Conservation (phyloP, 352 stramenopile species). For the Phytophthora idaei region DNA sequence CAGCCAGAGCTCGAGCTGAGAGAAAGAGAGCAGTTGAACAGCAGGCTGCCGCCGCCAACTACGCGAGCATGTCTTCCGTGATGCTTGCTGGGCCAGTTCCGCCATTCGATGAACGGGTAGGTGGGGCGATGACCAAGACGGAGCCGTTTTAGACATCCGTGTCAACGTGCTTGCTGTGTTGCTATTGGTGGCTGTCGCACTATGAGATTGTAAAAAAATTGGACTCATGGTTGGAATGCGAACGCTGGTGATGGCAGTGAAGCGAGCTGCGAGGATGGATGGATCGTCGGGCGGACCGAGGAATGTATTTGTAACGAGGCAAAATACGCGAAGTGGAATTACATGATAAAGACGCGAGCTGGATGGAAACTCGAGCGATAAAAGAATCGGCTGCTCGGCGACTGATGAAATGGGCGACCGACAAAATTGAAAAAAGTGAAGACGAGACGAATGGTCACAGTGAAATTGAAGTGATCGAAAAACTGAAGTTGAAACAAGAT, state of each 20-base stretch:
- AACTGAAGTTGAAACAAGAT: conserved; percentile 33
- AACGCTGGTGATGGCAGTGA: conserved; percentile 10
- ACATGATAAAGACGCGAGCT: conserved; percentile 42
- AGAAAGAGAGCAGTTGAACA: conserved; percentile 38
- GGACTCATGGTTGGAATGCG: conserved; percentile 13
- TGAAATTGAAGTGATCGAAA: conserved; percentile 39
- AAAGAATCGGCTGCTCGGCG: conserved; percentile 35
- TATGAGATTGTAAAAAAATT: conserved; percentile 32
- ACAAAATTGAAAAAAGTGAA: conserved; percentile 34
- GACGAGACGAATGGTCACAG: conserved; percentile 37
- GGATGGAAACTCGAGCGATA: conserved; percentile 44
- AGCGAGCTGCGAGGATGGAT: conserved; percentile 16
- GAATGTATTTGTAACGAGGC: conserved; percentile 49
- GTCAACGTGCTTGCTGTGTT: conserved; percentile 9
- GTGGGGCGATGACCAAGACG: conserved; percentile 29
- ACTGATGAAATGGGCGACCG: conserved; percentile 26
- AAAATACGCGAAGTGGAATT: conserved; percentile 44
- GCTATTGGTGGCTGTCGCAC: conserved; percentile 6
- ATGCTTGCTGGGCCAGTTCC: conserved; percentile 31
- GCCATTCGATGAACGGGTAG: conserved; percentile 29
- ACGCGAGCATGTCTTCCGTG: conserved; percentile 29
- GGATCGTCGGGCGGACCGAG: conserved; percentile 27
- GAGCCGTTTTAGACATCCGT: conserved; percentile 35
- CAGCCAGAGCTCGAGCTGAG: conserved; percentile 40
- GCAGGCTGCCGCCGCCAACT: conserved; percentile 23